Evolutionary conservation across 2,329 filamentous ascomycete genomes (phyloP), one percentile per base, ranked within the genome.

Genomic region (Alternaria ventricosa): DNA sequence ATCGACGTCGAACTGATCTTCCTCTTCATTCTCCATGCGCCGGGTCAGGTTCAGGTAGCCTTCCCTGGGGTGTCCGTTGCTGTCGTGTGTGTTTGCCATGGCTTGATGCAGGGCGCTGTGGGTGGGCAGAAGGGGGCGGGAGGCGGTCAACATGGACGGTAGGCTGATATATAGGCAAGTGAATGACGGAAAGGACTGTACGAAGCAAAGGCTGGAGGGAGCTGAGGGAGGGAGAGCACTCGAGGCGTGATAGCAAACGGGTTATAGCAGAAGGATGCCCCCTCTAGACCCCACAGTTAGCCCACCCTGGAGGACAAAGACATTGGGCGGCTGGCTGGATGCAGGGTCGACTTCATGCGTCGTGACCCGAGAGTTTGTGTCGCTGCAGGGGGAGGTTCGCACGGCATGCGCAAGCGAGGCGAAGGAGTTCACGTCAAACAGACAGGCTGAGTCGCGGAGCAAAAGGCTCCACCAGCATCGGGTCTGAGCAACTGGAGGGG

Each of bases 1-100:
- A 66, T 89, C 84, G 13, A 87, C 83, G 18, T 87, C 84, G 22
- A 82, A 71, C 44, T 82, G 81, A 30, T 78, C 74, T n/a, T 75
- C 73, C 1, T 75, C 71, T 13, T 77, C 74, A n/a, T 65, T 68
- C 15, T 78, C 75, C 76, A 80, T 78, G 9, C 67, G 67, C 10
- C 75, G 71, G 13, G 74, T 77, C 15, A 78, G 71, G 22, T 70
- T 74, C 60, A 73, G 69, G 49, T 77, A 70, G n/a, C 76, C 77
- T 5, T 72, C 71, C 46, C 69, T 62, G 8, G 72, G 65, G n/a
- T 74, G 69, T 6, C 69, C 68, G 13, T 69, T 58, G 20, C 54
- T 57, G 36, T 65, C 65, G 25, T 67, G 63, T 13, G 68, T 70
- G 57, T 69, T 57, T 20, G 63, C 60, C 57, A 75, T 64, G 60